Evolutionary conservation across 768 basidiomycete species (phyloP).

Genomic region (Lanmaoa rubissima): DNA sequence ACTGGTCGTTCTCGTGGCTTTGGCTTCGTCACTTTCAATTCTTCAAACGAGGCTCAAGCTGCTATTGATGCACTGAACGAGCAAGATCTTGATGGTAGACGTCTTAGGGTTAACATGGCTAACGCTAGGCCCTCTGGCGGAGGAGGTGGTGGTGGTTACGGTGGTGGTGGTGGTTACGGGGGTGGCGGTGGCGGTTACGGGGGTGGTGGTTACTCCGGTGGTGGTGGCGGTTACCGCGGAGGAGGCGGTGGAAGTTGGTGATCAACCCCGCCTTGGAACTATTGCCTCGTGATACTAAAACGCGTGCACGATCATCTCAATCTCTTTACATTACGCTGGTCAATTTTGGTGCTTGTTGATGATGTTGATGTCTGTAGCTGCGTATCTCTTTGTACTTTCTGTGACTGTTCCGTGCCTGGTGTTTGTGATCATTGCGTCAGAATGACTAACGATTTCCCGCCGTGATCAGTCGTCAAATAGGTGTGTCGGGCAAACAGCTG

Average conservation of each 20-base stretch:
- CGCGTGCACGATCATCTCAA: neutral
- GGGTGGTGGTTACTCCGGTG: neutral
- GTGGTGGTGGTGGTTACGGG: neutral
- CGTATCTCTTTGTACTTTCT: neutral
- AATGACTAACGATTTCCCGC: neutral
- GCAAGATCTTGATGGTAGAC: conserved; percentile 53
- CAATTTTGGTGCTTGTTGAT: conserved; percentile 5
- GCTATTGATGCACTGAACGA: conserved; percentile 49
- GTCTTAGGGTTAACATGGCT: conserved; percentile 49
- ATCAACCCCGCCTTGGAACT: neutral
- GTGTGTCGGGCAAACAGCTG: neutral
- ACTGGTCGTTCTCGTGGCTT: conserved; percentile 58
- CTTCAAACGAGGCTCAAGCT: conserved; percentile 37
- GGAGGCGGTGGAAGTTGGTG: conserved; percentile 10
- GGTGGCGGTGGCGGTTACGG: conserved; percentile 4
- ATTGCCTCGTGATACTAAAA: conserved; percentile 2
- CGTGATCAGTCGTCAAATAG: neutral
- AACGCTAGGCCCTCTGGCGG: conserved; percentile 32
- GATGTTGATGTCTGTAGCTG: conserved; percentile 9
- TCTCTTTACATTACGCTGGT: neutral
- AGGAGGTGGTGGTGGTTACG: conserved; percentile 10
- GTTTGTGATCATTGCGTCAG: neutral
- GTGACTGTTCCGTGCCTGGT: neutral
- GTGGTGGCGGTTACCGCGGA: neutral
- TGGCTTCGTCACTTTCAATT: conserved; percentile 49